These are phyloP conservation scores for Schizosaccharomyces lindneri DNA, from an alignment of 805 yeast genomes.

Conservation along the genomic window DNA sequence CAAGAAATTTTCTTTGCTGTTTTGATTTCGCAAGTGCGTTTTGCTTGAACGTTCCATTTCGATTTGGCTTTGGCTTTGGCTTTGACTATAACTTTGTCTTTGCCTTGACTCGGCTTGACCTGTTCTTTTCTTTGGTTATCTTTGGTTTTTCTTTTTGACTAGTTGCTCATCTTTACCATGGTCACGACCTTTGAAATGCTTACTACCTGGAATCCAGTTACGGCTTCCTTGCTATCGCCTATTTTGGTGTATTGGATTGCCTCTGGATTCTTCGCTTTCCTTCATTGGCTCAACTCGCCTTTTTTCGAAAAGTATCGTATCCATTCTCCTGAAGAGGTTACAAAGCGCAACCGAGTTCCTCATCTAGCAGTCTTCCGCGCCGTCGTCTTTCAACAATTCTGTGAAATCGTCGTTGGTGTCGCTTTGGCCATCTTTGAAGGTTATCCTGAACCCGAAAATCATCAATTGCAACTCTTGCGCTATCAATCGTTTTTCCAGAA, in stretches of 20 bases:
- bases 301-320: constrained; percentile 58
- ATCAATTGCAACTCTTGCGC: neutral
- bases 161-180: neutral
- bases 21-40: neutral
- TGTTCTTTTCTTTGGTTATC: no score
- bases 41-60: neutral
- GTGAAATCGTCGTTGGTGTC: constrained; percentile 55
- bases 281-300: constrained; percentile 43
- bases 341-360: constrained; percentile 49
- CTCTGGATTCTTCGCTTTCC: constrained; percentile 44
- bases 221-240: constrained; percentile 29
- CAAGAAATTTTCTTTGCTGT: no score
- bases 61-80: no score
- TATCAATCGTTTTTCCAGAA: constrained; percentile 5
- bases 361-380: constrained; percentile 47
- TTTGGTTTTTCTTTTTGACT: neutral
- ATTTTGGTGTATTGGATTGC: constrained; percentile 64
- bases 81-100: no score
- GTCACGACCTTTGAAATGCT: neutral
- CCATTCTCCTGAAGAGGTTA: constrained; percentile 75
- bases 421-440: constrained; percentile 29
- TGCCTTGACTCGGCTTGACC: no score
- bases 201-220: neutral
- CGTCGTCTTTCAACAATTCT: constrained; percentile 60
- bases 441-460: constrained; percentile 6